Base-by-base conservation (phyloP, 352 stramenopile genomes). In the Phytophthora brassicae region DNA sequence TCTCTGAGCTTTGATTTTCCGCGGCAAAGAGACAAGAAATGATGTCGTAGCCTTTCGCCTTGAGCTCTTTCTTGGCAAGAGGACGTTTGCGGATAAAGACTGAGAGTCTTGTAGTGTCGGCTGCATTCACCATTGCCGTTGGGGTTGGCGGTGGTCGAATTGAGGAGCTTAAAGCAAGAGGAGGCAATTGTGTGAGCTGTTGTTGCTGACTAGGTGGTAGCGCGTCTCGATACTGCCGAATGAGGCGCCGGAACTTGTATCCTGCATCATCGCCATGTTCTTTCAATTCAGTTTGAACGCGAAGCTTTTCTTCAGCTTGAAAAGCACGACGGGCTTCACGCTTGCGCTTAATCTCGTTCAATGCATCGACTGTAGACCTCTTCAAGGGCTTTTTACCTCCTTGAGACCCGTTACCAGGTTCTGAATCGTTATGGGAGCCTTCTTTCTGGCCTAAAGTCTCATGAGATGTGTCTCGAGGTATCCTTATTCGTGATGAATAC, bases 161-260 rank as follows among this genome's bases (percentile, higher is more conserved):
- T 9, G 54, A 59, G 1, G 64, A 33, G 16, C 45, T 76, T 9
- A 64, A 14, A 20, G 59, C 64, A 13, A 66, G 24, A 45, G 20
- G 55, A 52, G 54, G 65, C 26, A 73, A 14, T 46, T 70, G 65
- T n/a, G 69, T 59, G 1, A 47, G 58, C 12, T 68, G 46, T 12
- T 48, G 20, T 24, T 76, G 64, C 39, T 85, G 75, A 16, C 20
- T 50, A 1, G 54, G 44, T 0, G 78, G 70, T 17, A 92, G 43
- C 0, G 67, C 67, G 16, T 85, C 69, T 0, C 79, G 76, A 39
- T 79, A 91, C 36, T 67, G 66, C 19, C 81, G 67, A 38, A 93
- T 90, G 8, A 93, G 47, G 2, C 84, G 67, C 2, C 84, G 72
- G 46, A 90, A 93, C 38, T 91, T 91, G 69, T 91, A 91, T 6